Base-by-base conservation (phyloP, 805 yeast genomes). In the Candida ponderosae region DNA sequence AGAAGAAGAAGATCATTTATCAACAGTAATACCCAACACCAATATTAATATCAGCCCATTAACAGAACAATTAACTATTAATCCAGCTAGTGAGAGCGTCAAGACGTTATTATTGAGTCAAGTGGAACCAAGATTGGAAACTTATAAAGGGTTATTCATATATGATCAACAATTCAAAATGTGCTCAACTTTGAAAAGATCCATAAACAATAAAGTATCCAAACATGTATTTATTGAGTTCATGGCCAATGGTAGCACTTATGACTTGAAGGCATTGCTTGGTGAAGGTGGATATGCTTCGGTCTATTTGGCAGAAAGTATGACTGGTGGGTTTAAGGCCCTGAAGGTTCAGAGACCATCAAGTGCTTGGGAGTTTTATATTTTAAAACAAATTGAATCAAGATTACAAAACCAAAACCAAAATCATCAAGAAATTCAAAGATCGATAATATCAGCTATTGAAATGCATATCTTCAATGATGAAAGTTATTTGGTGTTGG, bases 211-310 rank as follows among this genome's bases (percentile, higher is more conserved):
- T 45, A 55, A 46, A 32, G 47, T 42, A 26, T 39, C 54, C 15
- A 44, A 37, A 15, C 44, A 60, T 27, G 62, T 76, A 0, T 63
- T 74, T 42, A 44, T 75, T 13, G 70, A 71, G 38, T 64, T 66
- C 38, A 57, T 54, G 23, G 61, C 64, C 29, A 70, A 65, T 6
- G 65, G 62, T 20, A 70, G 65, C 29, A 58, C 69, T 5, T 71
- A 56, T 44, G 72, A 75, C 40, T 55, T 80, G 38, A 65, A 70
- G 20, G 61, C 64, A 34, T 74, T 76, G 48, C 59, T 88, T 11
- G 96, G 96, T 0, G 72, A 71, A 48, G 94, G 95, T n/a, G 93
- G 89, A 0, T 80, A 66, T 60, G 94, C 89, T 0, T 68, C 75
- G 2, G 95, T 86, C 0, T 86, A 76, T 52, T 60, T 86, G 18